These are phyloP conservation scores for Geotrichum candidum DNA, from an alignment of 1,139 yeast species.

Conservation along the genomic window DNA sequence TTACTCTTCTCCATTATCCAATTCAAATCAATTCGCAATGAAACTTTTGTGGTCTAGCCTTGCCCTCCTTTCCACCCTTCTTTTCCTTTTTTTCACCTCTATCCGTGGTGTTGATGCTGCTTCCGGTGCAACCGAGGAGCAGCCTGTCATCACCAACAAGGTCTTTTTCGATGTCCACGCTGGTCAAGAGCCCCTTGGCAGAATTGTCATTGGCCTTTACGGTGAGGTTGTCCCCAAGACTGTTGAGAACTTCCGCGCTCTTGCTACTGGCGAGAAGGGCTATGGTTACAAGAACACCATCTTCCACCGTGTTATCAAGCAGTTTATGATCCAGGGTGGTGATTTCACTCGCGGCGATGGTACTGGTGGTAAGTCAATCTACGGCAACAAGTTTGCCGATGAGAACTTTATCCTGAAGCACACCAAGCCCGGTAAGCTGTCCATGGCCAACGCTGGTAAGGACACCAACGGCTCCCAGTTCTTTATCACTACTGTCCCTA, in stretches of 20 bases:
- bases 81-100: conserved; percentile 13
- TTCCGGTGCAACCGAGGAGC: conserved; percentile 21
- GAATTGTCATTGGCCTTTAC: conserved; percentile 73
- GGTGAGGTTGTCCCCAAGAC: conserved; percentile 91
- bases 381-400: conserved; percentile 81
- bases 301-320: conserved; percentile 92
- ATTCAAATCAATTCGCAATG: conserved; percentile 18
- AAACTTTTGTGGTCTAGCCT: conserved; percentile 26
- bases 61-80: conserved; percentile 20
- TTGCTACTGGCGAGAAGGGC: conserved; percentile 75
- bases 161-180: conserved; percentile 84
- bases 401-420: conserved; percentile 82
- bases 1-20: background rate
- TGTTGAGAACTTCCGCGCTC: conserved; percentile 67
- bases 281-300: conserved; percentile 75
- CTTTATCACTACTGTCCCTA: conserved; percentile 86
- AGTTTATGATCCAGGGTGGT: conserved; percentile 97
- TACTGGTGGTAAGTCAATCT: conserved; percentile 93
- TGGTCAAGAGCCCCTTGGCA: conserved; percentile 65
- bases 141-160: conserved; percentile 61
- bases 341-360: conserved; percentile 91
- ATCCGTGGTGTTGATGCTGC: conserved; percentile 16
- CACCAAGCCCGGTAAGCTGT: conserved; percentile 62
- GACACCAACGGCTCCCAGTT: conserved; percentile 96
- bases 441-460: conserved; percentile 96